Conservation (phyloP, 106 monocot species). For the Allium fistulosum region DNA sequence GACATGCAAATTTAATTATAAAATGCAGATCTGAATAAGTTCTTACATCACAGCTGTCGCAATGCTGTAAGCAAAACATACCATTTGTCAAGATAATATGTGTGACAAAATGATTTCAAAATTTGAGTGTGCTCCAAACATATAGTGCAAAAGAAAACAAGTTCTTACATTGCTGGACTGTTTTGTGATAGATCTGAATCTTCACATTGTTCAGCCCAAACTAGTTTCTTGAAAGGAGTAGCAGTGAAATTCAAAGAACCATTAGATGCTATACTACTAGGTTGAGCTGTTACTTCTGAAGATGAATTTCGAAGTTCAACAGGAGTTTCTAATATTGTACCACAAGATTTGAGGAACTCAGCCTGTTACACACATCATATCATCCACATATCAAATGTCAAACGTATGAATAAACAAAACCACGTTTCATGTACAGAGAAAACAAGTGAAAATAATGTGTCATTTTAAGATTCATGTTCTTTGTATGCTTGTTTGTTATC, state of each 20-base stretch:
- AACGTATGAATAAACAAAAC: not conserved
- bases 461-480: too few species aligned
- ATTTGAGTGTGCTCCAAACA: too few species aligned
- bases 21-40: too few species aligned
- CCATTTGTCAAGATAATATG: too few species aligned
- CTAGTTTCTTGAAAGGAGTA: constrained; percentile 1
- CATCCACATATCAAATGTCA: too few species aligned
- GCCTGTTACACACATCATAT: constrained; percentile 8
- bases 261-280: not conserved
- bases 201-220: constrained; percentile 1
- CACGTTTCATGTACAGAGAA: not conserved
- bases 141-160: not conserved
- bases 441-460: not conserved
- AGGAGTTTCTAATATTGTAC: constrained; percentile 21
- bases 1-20: too few species aligned
- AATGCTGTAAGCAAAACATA: too few species aligned
- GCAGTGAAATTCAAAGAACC: not conserved
- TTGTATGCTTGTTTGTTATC: too few species aligned
- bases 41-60: too few species aligned
- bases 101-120: too few species aligned
- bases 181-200: constrained; percentile 1
- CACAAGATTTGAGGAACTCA: constrained; percentile 22
- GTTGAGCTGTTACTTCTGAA: not conserved
- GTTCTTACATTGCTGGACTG: not conserved
- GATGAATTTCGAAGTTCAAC: constrained; percentile 16